phyloP scores from a whole-genome alignment of 2,329 filamentous ascomycete genomes.

The Pseudogymnoascus sp. region DNA sequence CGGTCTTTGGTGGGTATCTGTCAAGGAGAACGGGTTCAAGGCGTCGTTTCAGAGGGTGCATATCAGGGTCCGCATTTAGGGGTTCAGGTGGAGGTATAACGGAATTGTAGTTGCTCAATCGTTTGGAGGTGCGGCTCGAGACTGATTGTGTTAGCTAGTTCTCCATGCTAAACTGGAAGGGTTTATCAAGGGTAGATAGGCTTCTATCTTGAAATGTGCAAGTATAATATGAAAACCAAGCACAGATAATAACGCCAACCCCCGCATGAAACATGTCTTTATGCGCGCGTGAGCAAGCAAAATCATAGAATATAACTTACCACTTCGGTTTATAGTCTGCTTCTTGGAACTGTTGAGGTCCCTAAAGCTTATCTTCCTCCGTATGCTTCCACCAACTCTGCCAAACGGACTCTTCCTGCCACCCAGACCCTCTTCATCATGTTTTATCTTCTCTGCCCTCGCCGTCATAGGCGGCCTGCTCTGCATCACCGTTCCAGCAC shows the following conservation, averaged over 20 bases:
- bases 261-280: background rate
- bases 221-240: background rate
- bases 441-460: slow-evolving; percentile 72
- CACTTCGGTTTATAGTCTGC: slow-evolving; percentile 67
- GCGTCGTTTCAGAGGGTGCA: slow-evolving; percentile 88
- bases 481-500: slow-evolving; percentile 66
- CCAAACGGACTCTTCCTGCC: slow-evolving; percentile 38
- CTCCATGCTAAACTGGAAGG: background rate
- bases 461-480: slow-evolving; percentile 65
- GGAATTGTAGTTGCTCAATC: slow-evolving; percentile 95
- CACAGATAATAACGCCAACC: background rate
- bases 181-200: background rate
- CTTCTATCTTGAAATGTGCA: background rate
- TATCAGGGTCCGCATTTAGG: slow-evolving; percentile 78
- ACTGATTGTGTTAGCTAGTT: slow-evolving; percentile 35
- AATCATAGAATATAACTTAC: slow-evolving; percentile 42
- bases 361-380: slow-evolving; percentile 82
- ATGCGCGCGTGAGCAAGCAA: background rate
- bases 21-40: slow-evolving; percentile 97
- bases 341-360: slow-evolving; percentile 95
- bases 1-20: slow-evolving; percentile 78
- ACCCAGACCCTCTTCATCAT: slow-evolving; percentile 52
- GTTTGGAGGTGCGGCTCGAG: slow-evolving; percentile 72
- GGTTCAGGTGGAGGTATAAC: slow-evolving; percentile 92
- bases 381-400: slow-evolving; percentile 69